Evolutionary conservation across 306 rosid genomes (phyloP).

Genomic region (Cucurbita moschata): DNA sequence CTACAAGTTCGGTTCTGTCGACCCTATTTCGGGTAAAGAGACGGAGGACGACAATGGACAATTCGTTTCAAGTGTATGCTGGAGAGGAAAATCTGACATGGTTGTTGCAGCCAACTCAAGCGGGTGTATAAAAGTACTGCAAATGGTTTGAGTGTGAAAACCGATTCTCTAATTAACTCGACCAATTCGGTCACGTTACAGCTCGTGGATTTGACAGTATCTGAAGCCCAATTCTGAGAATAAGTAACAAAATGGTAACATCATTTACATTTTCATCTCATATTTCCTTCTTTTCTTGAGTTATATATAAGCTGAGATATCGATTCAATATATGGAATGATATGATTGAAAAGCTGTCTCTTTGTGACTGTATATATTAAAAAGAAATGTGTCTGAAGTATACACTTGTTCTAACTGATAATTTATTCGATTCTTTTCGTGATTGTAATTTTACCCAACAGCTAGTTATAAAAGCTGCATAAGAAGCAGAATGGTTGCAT

Average conservation of each 20-base stretch:
- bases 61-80: conserved; percentile 93
- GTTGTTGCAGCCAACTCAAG: conserved; percentile 83
- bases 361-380: background rate
- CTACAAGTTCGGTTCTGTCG: conserved; percentile 64
- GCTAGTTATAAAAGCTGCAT: background rate
- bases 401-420: conserved; percentile 1
- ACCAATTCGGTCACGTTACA: background rate
- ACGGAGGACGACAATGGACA: conserved; percentile 68
- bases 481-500: background rate
- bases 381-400: background rate
- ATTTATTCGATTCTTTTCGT: conserved; percentile 7
- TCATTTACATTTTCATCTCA: background rate
- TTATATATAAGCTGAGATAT: background rate
- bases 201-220: background rate
- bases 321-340: background rate
- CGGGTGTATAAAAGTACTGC: conserved; percentile 76
- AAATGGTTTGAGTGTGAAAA: conserved; percentile 39
- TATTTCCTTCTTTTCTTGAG: background rate
- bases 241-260: background rate
- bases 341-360: background rate
- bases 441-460: conserved; percentile 3
- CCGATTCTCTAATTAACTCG: background rate
- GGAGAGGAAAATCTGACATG: conserved; percentile 78
- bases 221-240: conserved; percentile 1
- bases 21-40: conserved; percentile 80